Base-by-base conservation (phyloP, 208 protist genomes). In the Leishmania major region DNA sequence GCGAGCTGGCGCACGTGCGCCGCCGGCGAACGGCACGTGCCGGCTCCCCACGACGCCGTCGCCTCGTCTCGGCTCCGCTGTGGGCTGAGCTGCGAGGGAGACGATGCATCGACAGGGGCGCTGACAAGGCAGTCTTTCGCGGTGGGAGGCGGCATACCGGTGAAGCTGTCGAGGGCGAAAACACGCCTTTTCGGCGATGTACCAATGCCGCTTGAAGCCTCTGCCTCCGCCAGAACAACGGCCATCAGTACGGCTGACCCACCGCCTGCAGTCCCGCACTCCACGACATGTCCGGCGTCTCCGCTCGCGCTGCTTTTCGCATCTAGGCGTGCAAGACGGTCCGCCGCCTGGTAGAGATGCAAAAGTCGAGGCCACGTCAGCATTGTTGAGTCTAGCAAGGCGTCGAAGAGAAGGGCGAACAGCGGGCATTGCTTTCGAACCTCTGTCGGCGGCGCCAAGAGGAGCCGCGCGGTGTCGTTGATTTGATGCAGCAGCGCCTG, bases 331-430 rank as follows among this genome's bases (percentile, higher is more conserved):
- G 82, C 78, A 40, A 91, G 64, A 6, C 75, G 67, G 25, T 85
- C 81, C 25, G 84, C 69, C 11, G 79, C 80, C 15, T 73, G 55
- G 83, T 90, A 96, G 15, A 97, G 86, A 51, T 83, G 75, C 51
- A 93, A 84, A 3, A 97, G 86, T 6, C 94, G 88, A 51, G 87
- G 88, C 94, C 94, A 97, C 40, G 89, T 87, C 35, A 96, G 88
- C 92, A 96, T 97, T 17, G 92, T 95, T 78, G 92, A 87, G 67
- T 97, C 91, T 43, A 95, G 69, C 5, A 96, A 84, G 4, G 87
- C 87, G 62, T 96, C 92, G 75, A 87, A 93, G n/a, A 96, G 81
- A 17, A 93, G 70, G n/a, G 81, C 81, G 80, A 97, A 97, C 17
- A 94, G 86, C 1, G 94, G 91, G 53, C 94, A 75, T 28, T 67